Conservation (phyloP, 208 protist species). For the Phytomonas serpens region DNA sequence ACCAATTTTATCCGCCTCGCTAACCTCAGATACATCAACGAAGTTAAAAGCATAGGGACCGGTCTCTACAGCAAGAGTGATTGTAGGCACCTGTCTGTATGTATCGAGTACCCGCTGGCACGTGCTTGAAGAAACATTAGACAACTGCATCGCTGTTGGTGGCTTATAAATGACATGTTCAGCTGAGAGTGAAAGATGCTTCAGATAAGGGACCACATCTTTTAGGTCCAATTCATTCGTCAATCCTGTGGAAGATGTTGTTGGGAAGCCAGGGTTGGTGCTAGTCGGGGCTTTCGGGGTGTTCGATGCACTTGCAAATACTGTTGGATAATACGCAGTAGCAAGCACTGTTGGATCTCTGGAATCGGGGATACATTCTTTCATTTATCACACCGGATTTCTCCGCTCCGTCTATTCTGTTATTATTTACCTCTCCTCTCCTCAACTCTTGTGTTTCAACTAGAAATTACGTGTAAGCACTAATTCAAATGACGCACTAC, state of each 20-base stretch:
- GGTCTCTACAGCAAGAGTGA: slow-evolving; percentile 28
- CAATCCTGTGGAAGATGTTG: not conserved
- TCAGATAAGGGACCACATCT: slow-evolving; percentile 35
- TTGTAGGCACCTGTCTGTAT: slow-evolving; percentile 33
- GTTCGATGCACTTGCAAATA: not conserved
- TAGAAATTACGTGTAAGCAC: not conserved
- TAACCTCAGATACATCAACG: slow-evolving; percentile 1
- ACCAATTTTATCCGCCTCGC: slow-evolving; percentile 4
- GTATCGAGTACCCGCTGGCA: slow-evolving; percentile 16
- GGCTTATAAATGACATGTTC: slow-evolving; percentile 45
- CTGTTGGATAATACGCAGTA: slow-evolving; percentile 2
- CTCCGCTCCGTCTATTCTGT: not conserved
- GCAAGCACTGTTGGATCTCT: not conserved
- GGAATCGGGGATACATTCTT: not conserved
- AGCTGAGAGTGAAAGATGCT: slow-evolving; percentile 16
- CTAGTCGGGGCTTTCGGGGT: not conserved
- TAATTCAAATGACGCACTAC: not conserved
- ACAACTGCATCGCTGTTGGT: slow-evolving; percentile 38
- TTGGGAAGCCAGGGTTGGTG: not conserved
- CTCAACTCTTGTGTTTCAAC: not conserved
- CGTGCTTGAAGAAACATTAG: slow-evolving; percentile 30
- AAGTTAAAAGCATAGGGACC: slow-evolving; percentile 15
- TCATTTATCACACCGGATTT: not conserved
- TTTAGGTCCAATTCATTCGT: not conserved
- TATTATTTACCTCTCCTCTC: not conserved